Evolutionary conservation across 495 filamentous ascomycete species (phyloP), one percentile per base, ranked within the genome.

Genomic region (Articulospora tetracladia): DNA sequence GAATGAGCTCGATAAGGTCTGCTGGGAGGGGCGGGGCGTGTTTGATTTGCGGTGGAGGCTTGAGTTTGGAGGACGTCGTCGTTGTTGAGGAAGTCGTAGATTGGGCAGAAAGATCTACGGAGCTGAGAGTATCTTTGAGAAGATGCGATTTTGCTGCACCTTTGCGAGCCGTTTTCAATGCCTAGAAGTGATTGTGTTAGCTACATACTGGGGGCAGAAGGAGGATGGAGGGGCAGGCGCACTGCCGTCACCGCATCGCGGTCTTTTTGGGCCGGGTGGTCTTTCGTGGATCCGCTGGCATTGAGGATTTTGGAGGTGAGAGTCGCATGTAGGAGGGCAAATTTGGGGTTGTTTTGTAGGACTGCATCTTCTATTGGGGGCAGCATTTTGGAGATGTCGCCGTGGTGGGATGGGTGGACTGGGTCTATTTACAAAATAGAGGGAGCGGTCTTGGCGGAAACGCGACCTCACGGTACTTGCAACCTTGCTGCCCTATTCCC

Each of bases 281-380:
- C 74, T 63, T 78, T 81, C 0, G 84, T 87, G 15, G 85, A 86
- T 15, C 80, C 85, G 77, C 87, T 80, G 0, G 79, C 70, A 58
- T 86, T 84, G 24, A 90, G 74, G 8, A 87, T 67, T 0, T 72
- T 77, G 1, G 73, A 78, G 0, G 85, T 85, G 7, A 90, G 65
- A 19, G 79, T 81, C 19, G 81, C 77, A 67, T 88, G 85, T 0
- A 90, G 75, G 26, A 73, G 75, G 53, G 85, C 82, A 62, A 90
- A 90, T 48, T 84, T 76, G 23, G 85, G 85, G 58, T 89, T 89
- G 26, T 74, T 76, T 52, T 82, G 73, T 1, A 90, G 73, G 49
- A 90, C 77, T 0, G 76, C 68, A 25, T 82, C 78, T 28, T 89
- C 85, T 53, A 88, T 77, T 7, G 84, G 85, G 0, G 86, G 85